A percentile compares a stretch with the other conserved stretches of the same genome.
Evolutionary conservation across 1,284 basidiomycete species (phyloP).

Genomic region (Malassezia slooffiae): DNA sequence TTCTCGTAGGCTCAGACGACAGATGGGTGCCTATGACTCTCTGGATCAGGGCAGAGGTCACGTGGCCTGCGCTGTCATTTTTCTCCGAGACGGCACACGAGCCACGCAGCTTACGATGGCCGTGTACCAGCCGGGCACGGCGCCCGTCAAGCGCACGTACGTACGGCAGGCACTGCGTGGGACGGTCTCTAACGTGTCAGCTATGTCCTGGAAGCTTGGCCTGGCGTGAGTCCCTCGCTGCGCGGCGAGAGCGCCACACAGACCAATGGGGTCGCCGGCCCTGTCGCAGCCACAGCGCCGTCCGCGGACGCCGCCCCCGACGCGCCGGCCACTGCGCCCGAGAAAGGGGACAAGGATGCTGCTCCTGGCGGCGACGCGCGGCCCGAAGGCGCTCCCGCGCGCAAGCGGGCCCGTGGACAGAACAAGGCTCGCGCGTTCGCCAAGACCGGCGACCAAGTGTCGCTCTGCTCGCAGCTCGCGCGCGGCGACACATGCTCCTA

Average conservation of each 20-base stretch:
- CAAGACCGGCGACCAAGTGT: constrained; percentile 7
- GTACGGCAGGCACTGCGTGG: too few relatives aligned
- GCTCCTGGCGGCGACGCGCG: neutral
- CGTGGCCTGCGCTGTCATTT: neutral
- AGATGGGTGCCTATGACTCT: neutral
- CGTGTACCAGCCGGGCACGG: constrained; percentile 11
- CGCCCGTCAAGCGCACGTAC: constrained; percentile 13
- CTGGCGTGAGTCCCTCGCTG: constrained; percentile 6
- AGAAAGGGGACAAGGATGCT: too few relatives aligned
- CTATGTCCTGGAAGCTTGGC: constrained; percentile 9
- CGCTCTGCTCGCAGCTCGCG: constrained; percentile 6
- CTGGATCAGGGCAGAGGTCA: neutral
- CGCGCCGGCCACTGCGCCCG: neutral
- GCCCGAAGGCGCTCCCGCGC: neutral
- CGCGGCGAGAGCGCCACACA: too few relatives aligned
- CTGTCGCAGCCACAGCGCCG: neutral
- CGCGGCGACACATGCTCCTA: constrained; percentile 6
- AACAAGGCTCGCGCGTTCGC: constrained; percentile 15
- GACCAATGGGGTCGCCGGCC: too few relatives aligned
- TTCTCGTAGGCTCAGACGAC: too few relatives aligned
- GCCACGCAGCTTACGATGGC: neutral
- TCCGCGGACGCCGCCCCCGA: neutral
- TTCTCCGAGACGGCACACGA: neutral
- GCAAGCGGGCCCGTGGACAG: constrained; percentile 14
- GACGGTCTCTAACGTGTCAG: neutral